Conservation (phyloP, 2,329 filamentous ascomycete species). For the Sporothrix variecibatus region DNA sequence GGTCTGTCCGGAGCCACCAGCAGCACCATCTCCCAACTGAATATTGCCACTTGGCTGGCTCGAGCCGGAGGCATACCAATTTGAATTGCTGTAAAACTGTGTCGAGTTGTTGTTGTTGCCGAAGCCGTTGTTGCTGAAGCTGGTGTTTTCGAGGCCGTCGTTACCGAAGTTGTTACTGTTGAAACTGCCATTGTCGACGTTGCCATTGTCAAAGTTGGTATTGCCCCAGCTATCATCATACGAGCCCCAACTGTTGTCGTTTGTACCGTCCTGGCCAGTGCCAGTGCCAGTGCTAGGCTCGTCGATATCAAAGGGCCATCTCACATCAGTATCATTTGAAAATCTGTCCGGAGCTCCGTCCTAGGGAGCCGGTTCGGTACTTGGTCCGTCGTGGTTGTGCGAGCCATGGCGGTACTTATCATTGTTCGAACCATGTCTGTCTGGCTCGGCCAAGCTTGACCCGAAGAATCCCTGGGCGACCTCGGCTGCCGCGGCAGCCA, state of each 20-base stretch:
- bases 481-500: not conserved
- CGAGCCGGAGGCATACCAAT: not conserved
- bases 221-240: not conserved
- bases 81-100: too few species aligned
- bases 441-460: not conserved
- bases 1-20: not conserved
- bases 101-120: not conserved
- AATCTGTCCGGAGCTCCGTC: not conserved
- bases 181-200: not conserved
- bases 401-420: not conserved
- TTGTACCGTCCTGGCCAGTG: not conserved
- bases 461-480: slow-evolving; percentile 10
- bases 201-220: not conserved
- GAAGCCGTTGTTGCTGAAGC: not conserved
- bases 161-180: not conserved
- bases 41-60: not conserved
- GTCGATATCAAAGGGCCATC: not conserved
- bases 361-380: not conserved
- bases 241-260: not conserved
- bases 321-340: not conserved
- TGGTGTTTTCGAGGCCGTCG: not conserved
- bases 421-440: not conserved
- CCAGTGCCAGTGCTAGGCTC: not conserved
- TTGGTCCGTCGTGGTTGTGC: not conserved
- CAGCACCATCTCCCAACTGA: not conserved